phyloP scores from a whole-genome alignment of 2,329 filamentous ascomycete species.

The Sporothrix pallida region DNA sequence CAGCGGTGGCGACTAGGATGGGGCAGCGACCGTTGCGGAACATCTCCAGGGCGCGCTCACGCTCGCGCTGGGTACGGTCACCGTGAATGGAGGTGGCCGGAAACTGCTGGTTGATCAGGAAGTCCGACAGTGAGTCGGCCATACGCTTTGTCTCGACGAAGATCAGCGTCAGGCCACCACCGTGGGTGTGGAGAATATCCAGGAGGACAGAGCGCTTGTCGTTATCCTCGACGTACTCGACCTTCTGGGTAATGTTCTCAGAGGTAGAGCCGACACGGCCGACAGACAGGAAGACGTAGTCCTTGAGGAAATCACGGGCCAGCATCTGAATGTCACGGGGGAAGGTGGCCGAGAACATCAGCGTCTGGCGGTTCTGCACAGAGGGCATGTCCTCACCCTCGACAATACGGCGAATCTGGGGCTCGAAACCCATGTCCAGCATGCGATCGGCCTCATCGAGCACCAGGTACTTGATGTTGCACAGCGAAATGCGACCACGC shows the following conservation, averaged over 20 bases:
- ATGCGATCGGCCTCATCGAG: constrained; percentile 99
- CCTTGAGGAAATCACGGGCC: constrained; percentile 96
- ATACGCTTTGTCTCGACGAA: constrained; percentile 99
- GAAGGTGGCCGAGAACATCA: constrained; percentile 99
- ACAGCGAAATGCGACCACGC: constrained; percentile 94
- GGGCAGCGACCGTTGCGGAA: constrained; percentile 96
- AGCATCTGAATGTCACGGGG: constrained; percentile 99
- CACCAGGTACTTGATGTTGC: constrained; percentile 99
- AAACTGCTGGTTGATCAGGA: constrained; percentile 98
- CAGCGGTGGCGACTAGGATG: constrained; percentile 94
- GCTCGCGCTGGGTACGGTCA: constrained; percentile 97
- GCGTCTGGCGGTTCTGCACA: constrained; percentile 85
- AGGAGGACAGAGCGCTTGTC: constrained; percentile 98
- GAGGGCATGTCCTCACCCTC: constrained; percentile 97
- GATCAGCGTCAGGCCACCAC: constrained; percentile 85
- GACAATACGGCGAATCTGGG: constrained; percentile 97
- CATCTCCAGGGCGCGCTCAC: constrained; percentile 96
- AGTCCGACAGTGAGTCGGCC: constrained; percentile 97
- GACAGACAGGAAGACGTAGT: constrained; percentile 98
- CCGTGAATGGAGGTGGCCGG: constrained; percentile 98
- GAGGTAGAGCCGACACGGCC: constrained; percentile 98
- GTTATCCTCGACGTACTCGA: constrained; percentile 90
- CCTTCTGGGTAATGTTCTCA: constrained; percentile 99
- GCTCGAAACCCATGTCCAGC: constrained; percentile 99
- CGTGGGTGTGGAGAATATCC: constrained; percentile 95